These are phyloP conservation scores for Moniliella sp. DNA, from an alignment of 1,284 basidiomycete species.

Conservation along the genomic window DNA sequence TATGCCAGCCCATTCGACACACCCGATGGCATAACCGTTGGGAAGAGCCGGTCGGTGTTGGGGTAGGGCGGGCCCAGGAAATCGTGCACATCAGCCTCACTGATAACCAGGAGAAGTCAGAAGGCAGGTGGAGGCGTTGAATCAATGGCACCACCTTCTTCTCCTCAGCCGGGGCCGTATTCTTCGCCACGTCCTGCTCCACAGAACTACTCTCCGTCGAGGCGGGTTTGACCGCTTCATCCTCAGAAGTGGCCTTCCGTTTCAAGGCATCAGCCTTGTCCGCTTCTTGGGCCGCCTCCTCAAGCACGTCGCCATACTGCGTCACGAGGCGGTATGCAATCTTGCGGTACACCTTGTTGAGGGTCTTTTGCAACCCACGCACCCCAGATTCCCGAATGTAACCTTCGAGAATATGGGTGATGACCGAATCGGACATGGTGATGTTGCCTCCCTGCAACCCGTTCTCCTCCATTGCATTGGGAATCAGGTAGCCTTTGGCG, in stretches of 20 bases:
- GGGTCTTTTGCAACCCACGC: slow-evolving; percentile 25
- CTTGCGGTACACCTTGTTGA: slow-evolving; percentile 80
- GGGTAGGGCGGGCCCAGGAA: slow-evolving; percentile 90
- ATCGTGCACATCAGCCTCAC: slow-evolving; percentile 67
- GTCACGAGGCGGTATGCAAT: slow-evolving; percentile 77
- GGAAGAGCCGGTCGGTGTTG: slow-evolving; percentile 81
- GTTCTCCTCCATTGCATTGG: slow-evolving; percentile 75
- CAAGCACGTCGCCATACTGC: slow-evolving; percentile 82
- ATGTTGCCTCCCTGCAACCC: slow-evolving; percentile 43
- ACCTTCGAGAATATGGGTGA: slow-evolving; percentile 79
- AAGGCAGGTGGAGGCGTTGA: slow-evolving; percentile 62
- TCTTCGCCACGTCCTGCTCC: slow-evolving; percentile 7
- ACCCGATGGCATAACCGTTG: slow-evolving; percentile 55
- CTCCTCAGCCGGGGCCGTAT: slow-evolving; percentile 29
- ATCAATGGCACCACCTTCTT: slow-evolving; percentile 46
- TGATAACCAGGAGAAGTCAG: slow-evolving; percentile 59
- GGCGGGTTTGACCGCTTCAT: too few relatives aligned
- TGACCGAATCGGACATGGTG: slow-evolving; percentile 38
- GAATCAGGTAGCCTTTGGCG: slow-evolving; percentile 70
- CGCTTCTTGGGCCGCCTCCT: too few relatives aligned
- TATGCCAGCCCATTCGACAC: slow-evolving; percentile 86
- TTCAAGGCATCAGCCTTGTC: too few relatives aligned
- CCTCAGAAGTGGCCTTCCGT: too few relatives aligned
- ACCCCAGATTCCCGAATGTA: slow-evolving; percentile 83
- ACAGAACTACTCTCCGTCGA: slow-evolving; percentile 10